These are phyloP conservation scores for Phytophthora pseudosyringae DNA, from an alignment of 352 stramenopile species.

Conservation along the genomic window DNA sequence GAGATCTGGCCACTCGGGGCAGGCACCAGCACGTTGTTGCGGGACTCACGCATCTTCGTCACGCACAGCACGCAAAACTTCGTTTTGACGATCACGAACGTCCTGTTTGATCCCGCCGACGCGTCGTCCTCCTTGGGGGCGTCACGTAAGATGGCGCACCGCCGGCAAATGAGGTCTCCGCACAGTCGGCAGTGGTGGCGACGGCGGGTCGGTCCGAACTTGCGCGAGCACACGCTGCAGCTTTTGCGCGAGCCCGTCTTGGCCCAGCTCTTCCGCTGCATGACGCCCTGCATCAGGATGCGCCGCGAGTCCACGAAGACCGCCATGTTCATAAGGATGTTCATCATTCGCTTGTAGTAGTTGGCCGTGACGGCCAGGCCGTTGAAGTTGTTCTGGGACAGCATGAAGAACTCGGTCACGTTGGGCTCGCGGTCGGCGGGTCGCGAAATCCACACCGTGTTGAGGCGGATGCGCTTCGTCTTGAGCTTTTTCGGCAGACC, in stretches of 20 bases:
- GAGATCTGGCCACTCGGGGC: slow-evolving; percentile 33
- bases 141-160: slow-evolving; percentile 66
- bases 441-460: slow-evolving; percentile 59
- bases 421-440: slow-evolving; percentile 37
- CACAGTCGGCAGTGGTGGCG: slow-evolving; percentile 84
- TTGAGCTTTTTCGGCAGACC: slow-evolving; percentile 54
- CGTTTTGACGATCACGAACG: slow-evolving; percentile 64
- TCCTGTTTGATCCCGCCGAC: slow-evolving; percentile 35
- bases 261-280: slow-evolving; percentile 56
- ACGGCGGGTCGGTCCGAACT: slow-evolving; percentile 65
- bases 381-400: slow-evolving; percentile 66
- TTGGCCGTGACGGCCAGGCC: slow-evolving; percentile 37
- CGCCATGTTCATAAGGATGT: slow-evolving; percentile 65
- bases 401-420: slow-evolving; percentile 68
- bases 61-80: slow-evolving; percentile 77
- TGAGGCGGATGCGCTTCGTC: slow-evolving; percentile 62
- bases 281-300: slow-evolving; percentile 61
- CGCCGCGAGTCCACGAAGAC: slow-evolving; percentile 65
- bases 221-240: slow-evolving; percentile 70
- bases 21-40: slow-evolving; percentile 28
- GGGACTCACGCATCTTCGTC: slow-evolving; percentile 57
- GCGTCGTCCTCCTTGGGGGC: slow-evolving; percentile 40
- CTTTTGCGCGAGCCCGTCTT: slow-evolving; percentile 48
- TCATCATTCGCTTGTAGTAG: slow-evolving; percentile 68
- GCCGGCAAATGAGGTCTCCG: slow-evolving; percentile 79